Evolutionary conservation across 441 rosid species (phyloP), one percentile per base, ranked within the genome.

Genomic region (Brassica hybrid): DNA sequence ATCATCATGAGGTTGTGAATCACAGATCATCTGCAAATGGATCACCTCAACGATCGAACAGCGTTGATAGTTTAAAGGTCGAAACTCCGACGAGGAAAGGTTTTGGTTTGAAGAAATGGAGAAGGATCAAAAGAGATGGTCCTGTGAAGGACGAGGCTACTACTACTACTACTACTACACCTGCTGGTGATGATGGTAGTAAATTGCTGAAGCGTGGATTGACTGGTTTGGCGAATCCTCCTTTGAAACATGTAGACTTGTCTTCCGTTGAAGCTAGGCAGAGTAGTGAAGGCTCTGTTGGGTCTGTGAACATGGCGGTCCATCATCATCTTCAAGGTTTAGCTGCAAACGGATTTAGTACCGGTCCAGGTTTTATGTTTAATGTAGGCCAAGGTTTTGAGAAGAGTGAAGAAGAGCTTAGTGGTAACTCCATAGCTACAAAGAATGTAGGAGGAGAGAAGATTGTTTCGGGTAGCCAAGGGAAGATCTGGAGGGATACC

Each of bases 81-180:
- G 74, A 76, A 27, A 83, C 92, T 67, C 81, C 89, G 11, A 70
- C 74, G 0, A 70, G 79, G 3, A 94, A 89, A 85, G 97, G 98
- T 17, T 85, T 76, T 52, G 96, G 98, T 4, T 81, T 92, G 87
- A 94, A 83, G 90, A 92, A 89, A 82, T 94, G 98, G 98, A 85
- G 91, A 84, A 84, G 95, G 58, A 88, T 92, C 75, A 87, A 76
- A 80, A 86, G 98, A 81, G 90, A 86, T 65, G 67, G 81, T 76
- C 82, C 64, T 2, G 65, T 81, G 54, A 88, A 86, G 78, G 95
- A 91, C 65, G 79, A 71, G 57, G 74, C 74, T 57, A 34, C 77
- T 57, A 36, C 77, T 57, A 30, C 77, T 10, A 73, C 74, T 57
- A 41, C 77, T 57, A 36, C 77, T 57, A 30, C 77, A 12, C 59